These are phyloP conservation scores for Syzygium jambos DNA, from an alignment of 345 rosid species.

Conservation along the genomic window DNA sequence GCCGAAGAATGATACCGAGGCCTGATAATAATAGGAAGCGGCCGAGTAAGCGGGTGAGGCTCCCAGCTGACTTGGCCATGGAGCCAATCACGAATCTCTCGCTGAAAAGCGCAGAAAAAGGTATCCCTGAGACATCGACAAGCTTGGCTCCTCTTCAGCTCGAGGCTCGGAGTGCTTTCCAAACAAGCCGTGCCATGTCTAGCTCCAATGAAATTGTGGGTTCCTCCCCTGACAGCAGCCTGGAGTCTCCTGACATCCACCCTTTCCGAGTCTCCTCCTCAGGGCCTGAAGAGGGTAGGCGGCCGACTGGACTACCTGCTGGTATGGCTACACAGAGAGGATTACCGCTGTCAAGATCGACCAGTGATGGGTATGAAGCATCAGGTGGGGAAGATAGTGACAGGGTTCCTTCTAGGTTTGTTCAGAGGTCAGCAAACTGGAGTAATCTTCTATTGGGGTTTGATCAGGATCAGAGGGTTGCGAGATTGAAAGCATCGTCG, in stretches of 20 bases:
- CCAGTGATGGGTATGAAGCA: constrained; percentile 94
- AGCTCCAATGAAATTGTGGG: constrained; percentile 56
- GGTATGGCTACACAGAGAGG: constrained; percentile 41
- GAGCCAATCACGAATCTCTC: constrained; percentile 43
- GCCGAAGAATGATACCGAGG: constrained; percentile 60
- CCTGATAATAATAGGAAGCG: constrained; percentile 56
- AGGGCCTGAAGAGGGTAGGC: constrained; percentile 66
- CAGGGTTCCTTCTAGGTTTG: constrained; percentile 67
- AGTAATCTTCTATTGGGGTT: constrained; percentile 32
- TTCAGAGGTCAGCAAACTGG: constrained; percentile 62
- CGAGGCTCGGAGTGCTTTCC: constrained; percentile 93
- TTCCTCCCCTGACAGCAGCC: constrained; percentile 96
- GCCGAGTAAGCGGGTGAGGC: constrained; percentile 54
- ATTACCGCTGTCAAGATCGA: constrained; percentile 79
- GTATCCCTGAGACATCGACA: constrained; percentile 49
- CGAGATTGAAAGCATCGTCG: constrained; percentile 28
- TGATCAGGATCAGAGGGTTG: constrained; percentile 39
- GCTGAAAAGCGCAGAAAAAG: constrained; percentile 26
- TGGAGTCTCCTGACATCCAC: constrained; percentile 87
- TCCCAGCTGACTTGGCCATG: constrained; percentile 69
- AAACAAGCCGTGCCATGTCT: constrained; percentile 83
- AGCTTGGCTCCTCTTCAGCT: constrained; percentile 88
- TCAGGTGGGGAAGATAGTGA: constrained; percentile 99
- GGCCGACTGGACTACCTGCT: constrained; percentile 45
- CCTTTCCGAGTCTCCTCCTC: constrained; percentile 79